Conservation (phyloP, 345 rosid genomes). For the Melaleuca alternifolia region DNA sequence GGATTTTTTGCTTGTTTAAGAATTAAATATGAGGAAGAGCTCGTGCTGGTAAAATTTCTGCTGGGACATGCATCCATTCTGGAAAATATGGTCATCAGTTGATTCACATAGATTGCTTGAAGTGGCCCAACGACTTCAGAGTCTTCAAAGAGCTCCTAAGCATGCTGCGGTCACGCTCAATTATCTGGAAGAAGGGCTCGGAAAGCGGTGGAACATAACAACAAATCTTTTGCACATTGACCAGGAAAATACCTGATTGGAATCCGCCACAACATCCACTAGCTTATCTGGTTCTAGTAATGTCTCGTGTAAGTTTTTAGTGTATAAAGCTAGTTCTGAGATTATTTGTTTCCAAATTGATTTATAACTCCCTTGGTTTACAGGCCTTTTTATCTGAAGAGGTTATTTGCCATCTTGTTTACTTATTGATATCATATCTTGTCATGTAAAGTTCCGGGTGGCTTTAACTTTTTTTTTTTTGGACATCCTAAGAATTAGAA, state of each 20-base stretch:
- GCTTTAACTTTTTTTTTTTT: too few species aligned
- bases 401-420: neutral
- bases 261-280: neutral
- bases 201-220: neutral
- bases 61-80: neutral
- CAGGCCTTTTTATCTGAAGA: neutral
- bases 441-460: neutral
- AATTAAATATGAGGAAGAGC: neutral
- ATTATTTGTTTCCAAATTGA: neutral
- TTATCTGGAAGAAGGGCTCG: neutral
- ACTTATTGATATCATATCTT: neutral
- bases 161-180: neutral
- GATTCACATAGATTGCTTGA: neutral
- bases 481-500: too few species aligned
- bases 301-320: neutral
- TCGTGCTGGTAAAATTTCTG: neutral
- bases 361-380: neutral
- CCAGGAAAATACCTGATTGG: neutral
- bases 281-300: neutral
- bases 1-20: neutral
- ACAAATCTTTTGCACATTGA: neutral
- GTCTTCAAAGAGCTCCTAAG: neutral
- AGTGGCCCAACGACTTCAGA: neutral
- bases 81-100: neutral
- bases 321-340: neutral